Evolutionary conservation across 2,329 filamentous ascomycete genomes (phyloP).

Genomic region (Stagonosporopsis vannaccii): DNA sequence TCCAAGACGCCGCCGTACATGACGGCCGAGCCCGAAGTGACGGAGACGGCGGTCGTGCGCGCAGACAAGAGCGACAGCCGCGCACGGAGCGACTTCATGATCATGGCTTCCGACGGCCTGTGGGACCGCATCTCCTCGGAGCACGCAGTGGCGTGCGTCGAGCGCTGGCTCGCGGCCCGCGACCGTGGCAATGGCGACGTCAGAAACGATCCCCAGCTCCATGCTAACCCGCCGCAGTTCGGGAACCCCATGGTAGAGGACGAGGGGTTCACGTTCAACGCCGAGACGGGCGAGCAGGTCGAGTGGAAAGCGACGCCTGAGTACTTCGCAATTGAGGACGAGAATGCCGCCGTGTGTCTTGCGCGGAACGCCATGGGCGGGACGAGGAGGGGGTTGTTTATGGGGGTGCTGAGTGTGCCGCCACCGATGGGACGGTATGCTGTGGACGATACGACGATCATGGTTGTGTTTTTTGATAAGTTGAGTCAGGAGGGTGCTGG

Average conservation of each 20-base stretch:
- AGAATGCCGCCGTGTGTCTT: constrained; percentile 61
- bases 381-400: constrained; percentile 50
- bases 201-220: constrained; percentile 24
- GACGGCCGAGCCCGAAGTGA: constrained; percentile 71
- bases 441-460: constrained; percentile 61
- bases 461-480: constrained; percentile 62
- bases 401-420: constrained; percentile 47
- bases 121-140: constrained; percentile 68
- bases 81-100: constrained; percentile 63
- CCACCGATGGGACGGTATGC: constrained; percentile 48
- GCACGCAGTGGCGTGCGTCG: constrained; percentile 65
- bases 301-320: constrained; percentile 53
- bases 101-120: constrained; percentile 71
- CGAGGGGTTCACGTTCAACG: constrained; percentile 44
- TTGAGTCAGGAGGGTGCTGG: constrained; percentile 12
- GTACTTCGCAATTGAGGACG: constrained; percentile 59
- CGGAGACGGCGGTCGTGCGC: constrained; percentile 60
- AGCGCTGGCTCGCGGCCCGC: constrained; percentile 60
- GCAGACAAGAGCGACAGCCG: constrained; percentile 27
- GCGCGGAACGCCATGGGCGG: constrained; percentile 63
- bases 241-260: constrained; percentile 27
- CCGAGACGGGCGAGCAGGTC: constrained; percentile 45
- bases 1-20: constrained; percentile 69
- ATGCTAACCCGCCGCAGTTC: constrained; percentile 17
- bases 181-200: constrained; percentile 34